Evolutionary conservation across 1,139 yeast species (phyloP).

Genomic region (Hyphopichia fennica): DNA sequence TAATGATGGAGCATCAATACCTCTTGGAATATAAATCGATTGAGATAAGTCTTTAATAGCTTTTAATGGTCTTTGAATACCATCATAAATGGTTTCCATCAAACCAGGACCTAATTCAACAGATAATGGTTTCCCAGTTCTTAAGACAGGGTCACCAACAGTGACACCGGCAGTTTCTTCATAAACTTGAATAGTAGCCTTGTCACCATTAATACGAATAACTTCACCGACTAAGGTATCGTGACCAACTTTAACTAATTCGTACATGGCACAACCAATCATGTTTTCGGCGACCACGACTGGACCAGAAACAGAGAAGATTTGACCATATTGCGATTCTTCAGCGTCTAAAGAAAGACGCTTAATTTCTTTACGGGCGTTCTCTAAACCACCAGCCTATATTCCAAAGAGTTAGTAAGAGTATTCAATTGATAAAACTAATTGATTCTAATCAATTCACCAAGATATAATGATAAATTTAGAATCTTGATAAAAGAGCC

Average conservation of each 20-base stretch:
- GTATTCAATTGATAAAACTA: not conserved
- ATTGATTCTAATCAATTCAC: not conserved
- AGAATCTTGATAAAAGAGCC: no score
- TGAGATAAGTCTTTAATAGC: constrained; percentile 84
- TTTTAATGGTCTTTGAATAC: constrained; percentile 97
- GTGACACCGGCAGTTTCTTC: constrained; percentile 99
- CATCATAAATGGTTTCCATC: constrained; percentile 98
- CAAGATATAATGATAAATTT: no score
- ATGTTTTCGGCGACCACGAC: constrained; percentile 96
- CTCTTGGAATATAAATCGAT: constrained; percentile 97
- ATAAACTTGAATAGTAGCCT: constrained; percentile 97
- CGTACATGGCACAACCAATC: constrained; percentile 99
- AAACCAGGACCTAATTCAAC: constrained; percentile 99
- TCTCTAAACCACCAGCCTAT: constrained; percentile 97
- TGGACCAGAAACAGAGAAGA: constrained; percentile 96
- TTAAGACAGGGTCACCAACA: constrained; percentile 96
- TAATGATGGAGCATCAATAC: constrained; percentile 94
- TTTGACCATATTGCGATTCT: constrained; percentile 81
- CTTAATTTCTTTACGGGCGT: constrained; percentile 92
- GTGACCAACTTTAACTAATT: constrained; percentile 95
- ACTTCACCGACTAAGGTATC: constrained; percentile 97
- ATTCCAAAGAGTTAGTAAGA: not conserved
- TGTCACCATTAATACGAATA: constrained; percentile 92
- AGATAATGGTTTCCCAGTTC: constrained; percentile 97
- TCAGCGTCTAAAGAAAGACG: constrained; percentile 75